Evolutionary conservation across 73 alveolate species (phyloP).

Genomic region (Tetrahymena elliotti): DNA sequence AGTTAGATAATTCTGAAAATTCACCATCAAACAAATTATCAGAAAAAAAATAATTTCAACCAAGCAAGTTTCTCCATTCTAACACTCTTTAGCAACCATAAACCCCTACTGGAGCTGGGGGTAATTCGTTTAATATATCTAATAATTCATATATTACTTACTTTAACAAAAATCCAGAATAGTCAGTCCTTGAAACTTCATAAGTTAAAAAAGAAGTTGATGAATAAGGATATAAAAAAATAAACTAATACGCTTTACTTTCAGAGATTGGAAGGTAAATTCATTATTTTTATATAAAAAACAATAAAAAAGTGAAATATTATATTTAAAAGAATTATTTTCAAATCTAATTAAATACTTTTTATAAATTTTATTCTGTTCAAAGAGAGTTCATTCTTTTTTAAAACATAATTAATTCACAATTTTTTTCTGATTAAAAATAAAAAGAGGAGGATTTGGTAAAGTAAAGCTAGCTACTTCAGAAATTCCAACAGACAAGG

Average conservation of each 20-base stretch:
- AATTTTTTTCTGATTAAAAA: neutral
- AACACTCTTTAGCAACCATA: neutral
- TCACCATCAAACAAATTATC: neutral
- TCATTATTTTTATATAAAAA: neutral
- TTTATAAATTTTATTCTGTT: too few species aligned
- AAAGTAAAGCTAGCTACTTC: conserved; percentile 24
- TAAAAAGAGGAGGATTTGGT: conserved; percentile 27
- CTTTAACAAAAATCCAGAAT: neutral
- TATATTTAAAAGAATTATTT: too few species aligned
- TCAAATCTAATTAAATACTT: too few species aligned
- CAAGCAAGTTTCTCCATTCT: neutral
- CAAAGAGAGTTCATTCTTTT: too few species aligned
- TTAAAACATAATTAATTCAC: too few species aligned
- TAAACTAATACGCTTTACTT: conserved; percentile 13
- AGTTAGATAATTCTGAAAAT: neutral
- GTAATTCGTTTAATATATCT: neutral
- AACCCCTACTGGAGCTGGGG: neutral
- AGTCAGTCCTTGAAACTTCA: conserved; percentile 27
- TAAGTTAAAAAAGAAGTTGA: conserved; percentile 12
- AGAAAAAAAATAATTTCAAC: neutral
- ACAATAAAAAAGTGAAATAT: too few species aligned
- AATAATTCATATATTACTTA: neutral
- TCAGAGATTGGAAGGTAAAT: conserved; percentile 1
- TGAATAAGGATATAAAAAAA: conserved; percentile 27
- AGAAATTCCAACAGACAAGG: neutral